Evolutionary conservation across 768 basidiomycete species (phyloP), one percentile per base, ranked within the genome.

Genomic region (Cystobasidium onofrii): DNA sequence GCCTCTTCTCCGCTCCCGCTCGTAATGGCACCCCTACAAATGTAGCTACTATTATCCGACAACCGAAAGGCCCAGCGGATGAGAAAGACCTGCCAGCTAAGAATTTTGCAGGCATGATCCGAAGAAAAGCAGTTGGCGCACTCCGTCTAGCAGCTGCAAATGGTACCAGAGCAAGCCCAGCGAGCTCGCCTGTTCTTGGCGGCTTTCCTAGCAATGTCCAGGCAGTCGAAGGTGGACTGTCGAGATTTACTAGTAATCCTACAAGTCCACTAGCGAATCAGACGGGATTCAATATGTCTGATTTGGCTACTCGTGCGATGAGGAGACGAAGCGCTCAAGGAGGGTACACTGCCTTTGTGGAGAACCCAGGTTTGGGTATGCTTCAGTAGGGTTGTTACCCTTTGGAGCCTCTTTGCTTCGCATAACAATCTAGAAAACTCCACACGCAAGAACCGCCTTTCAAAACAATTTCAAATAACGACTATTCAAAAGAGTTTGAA

Each of bases 31-130:
- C 54, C 20, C 55, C 69, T 39, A 27, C 23, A 2, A 50, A 23
- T 43, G 64, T 23, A 31, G 29, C 63, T 43, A 36, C 31, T 1
- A 60, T 73, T 4, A 33, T 64, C 46, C 72, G 72, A n/a, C 72
- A 73, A 43, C 72, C 72, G 9, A 64, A 55, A 44, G 72, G 72
- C 17, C 72, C 72, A 1, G 72, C 61, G 25, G 50, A 73, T 12
- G 72, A 73, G 39, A 50, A 36, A 29, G 72, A 73, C n/a, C 66
- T 73, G n/a, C 13, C 64, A 33, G 18, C 64, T 23, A 67, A 60
- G 43, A 73, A 73, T 33, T 73, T 73, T 73, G 66, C 72, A 27
- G 72, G 69, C 25, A 55, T 71, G 69, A 71, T 71, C n/a, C 69
- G 69, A 23, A 54, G 69, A 1, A 71, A 39, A 39, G 69, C 69